Conservation (phyloP, 371 early-diverging fungal genomes). For the Apophysomyces variabilis region DNA sequence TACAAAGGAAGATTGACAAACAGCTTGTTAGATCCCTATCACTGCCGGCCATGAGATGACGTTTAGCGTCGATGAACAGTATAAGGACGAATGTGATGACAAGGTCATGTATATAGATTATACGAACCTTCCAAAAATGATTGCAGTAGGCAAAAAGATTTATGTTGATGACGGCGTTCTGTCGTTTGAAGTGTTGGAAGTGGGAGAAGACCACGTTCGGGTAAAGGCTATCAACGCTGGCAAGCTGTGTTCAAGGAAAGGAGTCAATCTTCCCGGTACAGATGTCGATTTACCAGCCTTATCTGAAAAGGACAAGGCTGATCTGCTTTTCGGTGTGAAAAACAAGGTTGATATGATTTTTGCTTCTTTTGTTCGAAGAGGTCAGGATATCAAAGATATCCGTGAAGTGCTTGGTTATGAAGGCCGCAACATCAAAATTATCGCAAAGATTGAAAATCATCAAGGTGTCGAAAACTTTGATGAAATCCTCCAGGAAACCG, state of each 20-base stretch:
- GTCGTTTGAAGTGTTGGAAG: conserved; percentile 76
- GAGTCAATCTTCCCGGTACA: conserved; percentile 88
- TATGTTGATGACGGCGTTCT: conserved; percentile 86
- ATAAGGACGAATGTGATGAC: conserved; percentile 62
- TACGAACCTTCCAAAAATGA: conserved; percentile 78
- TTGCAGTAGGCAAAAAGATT: conserved; percentile 80
- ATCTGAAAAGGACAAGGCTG: conserved; percentile 93
- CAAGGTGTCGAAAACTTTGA: conserved; percentile 97
- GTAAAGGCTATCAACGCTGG: conserved; percentile 77
- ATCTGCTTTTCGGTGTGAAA: conserved; percentile 91
- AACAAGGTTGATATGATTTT: conserved; percentile 96
- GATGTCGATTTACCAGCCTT: conserved; percentile 91
- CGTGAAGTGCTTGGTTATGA: conserved; percentile 81
- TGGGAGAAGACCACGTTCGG: conserved; percentile 59
- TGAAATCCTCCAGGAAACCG: conserved; percentile 92
- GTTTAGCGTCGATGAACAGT: conserved; percentile 77
- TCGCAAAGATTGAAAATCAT: conserved; percentile 95
- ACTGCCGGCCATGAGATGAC: conserved; percentile 75
- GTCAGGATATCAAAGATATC: conserved; percentile 87
- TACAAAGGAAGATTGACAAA: not conserved
- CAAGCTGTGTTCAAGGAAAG: conserved; percentile 76
- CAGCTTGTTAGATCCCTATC: conserved; percentile 53
- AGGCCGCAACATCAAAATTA: conserved; percentile 89
- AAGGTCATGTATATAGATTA: conserved; percentile 85
- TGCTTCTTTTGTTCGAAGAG: conserved; percentile 96